These are phyloP conservation scores for Naegleria gruberi DNA, from an alignment of 208 protist genomes.

Conservation along the genomic window DNA sequence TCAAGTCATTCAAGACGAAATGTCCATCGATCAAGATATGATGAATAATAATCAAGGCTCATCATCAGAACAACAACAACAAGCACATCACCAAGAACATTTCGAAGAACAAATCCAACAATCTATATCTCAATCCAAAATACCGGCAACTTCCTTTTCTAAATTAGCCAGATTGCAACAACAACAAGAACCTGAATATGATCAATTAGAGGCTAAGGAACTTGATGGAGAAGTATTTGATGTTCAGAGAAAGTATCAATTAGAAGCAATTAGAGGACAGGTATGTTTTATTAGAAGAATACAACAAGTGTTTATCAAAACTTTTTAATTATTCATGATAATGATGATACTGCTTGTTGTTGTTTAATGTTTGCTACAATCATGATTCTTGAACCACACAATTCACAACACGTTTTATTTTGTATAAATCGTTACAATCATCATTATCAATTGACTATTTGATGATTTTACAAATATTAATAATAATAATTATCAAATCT, in stretches of 20 bases:
- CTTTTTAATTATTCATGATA: too few species aligned
- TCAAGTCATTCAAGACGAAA: background rate
- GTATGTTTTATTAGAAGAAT: background rate
- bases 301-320: too few species aligned
- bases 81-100: background rate
- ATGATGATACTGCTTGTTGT: background rate
- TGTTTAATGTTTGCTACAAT: background rate
- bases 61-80: background rate
- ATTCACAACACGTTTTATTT: too few species aligned
- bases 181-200: slow-evolving; percentile 3
- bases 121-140: background rate
- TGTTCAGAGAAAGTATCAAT: background rate
- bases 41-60: background rate
- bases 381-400: too few species aligned
- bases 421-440: too few species aligned
- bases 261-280: background rate
- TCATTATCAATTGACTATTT: too few species aligned
- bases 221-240: background rate
- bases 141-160: background rate
- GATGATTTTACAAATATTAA: too few species aligned
- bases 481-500: too few species aligned
- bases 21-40: background rate
- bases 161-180: background rate
- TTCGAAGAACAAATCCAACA: background rate
- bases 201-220: background rate